Conservation (phyloP, 2,329 filamentous ascomycete species). For the Cladosporium sp. region DNA sequence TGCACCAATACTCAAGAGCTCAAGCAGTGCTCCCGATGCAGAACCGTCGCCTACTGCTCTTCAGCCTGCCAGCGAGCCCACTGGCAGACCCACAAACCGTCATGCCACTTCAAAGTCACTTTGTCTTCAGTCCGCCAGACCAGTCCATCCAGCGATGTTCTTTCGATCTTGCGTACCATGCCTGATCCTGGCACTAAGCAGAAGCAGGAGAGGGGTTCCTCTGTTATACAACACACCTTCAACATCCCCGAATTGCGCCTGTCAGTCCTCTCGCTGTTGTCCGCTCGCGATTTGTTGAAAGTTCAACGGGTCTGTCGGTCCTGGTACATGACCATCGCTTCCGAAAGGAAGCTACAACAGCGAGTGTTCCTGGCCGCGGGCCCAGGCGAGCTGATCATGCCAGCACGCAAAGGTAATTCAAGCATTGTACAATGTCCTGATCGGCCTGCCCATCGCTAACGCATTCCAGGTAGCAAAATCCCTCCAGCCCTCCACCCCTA, state of each 20-base stretch:
- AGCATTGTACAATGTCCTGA: background rate
- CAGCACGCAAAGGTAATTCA: conserved; percentile 4
- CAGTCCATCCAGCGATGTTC: background rate
- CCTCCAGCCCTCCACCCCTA: conserved; percentile 12
- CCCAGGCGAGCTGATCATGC: conserved; percentile 16
- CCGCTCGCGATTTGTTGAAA: background rate
- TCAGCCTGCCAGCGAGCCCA: conserved; percentile 56
- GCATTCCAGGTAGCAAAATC: background rate
- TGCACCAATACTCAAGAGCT: background rate
- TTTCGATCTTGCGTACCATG: background rate
- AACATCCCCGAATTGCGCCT: conserved; percentile 21
- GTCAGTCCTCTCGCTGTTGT: conserved; percentile 10
- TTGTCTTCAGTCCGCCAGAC: background rate
- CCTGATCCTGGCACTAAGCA: background rate
- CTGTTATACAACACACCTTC: background rate
- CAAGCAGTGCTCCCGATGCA: conserved; percentile 22
- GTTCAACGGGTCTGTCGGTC: conserved; percentile 15
- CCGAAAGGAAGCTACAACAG: conserved; percentile 18
- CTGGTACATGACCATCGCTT: conserved; percentile 19
- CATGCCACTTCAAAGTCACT: conserved; percentile 27
- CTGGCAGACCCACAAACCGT: conserved; percentile 54
- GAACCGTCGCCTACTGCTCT: conserved; percentile 51
- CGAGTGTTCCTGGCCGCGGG: conserved; percentile 19
- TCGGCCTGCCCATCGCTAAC: background rate
- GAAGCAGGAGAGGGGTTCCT: background rate